A percentile compares a stretch with the other conserved stretches of the same genome.
Evolutionary conservation across 164 flowering plant genomes (phyloP).

Genomic region (Dillenia suffruticosa): DNA sequence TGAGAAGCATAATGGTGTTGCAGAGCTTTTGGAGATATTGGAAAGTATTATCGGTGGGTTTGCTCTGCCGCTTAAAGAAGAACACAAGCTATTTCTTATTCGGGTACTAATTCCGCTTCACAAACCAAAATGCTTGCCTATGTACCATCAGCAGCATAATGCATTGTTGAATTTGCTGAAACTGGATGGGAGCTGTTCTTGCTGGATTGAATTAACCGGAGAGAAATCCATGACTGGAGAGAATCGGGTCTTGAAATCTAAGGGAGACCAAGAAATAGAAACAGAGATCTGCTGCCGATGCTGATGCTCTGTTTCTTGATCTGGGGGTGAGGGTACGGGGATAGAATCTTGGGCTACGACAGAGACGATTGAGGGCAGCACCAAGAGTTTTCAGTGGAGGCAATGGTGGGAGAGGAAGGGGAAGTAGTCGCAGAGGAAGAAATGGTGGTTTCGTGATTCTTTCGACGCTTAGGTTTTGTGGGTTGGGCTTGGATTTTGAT

Average conservation of each 20-base stretch:
- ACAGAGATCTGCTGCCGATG: neutral
- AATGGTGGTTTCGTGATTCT: conserved; percentile 61
- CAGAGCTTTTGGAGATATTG: conserved; percentile 75
- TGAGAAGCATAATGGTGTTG: conserved; percentile 81
- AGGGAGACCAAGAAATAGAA: conserved; percentile 14
- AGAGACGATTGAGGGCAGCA: conserved; percentile 32
- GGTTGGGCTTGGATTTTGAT: conserved; percentile 47
- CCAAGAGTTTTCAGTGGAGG: conserved; percentile 45
- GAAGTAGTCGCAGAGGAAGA: conserved; percentile 35
- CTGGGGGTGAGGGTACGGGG: neutral
- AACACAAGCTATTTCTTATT: conserved; percentile 72
- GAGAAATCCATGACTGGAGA: conserved; percentile 52
- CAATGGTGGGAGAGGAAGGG: conserved; percentile 25
- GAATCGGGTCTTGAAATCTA: conserved; percentile 28
- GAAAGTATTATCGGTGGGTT: conserved; percentile 86
- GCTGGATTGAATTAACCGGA: conserved; percentile 6
- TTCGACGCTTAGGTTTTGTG: conserved; percentile 62
- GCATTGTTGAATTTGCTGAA: conserved; percentile 78
- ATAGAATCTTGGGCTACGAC: neutral
- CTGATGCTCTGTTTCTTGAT: conserved; percentile 3
- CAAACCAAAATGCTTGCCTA: conserved; percentile 71
- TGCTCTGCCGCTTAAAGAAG: conserved; percentile 86
- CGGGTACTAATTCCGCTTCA: conserved; percentile 74
- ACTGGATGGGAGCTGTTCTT: conserved; percentile 30
- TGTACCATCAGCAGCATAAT: conserved; percentile 80